These are phyloP conservation scores for Cladosporium sp. DNA, from an alignment of 2,329 filamentous ascomycete genomes.

Conservation along the genomic window DNA sequence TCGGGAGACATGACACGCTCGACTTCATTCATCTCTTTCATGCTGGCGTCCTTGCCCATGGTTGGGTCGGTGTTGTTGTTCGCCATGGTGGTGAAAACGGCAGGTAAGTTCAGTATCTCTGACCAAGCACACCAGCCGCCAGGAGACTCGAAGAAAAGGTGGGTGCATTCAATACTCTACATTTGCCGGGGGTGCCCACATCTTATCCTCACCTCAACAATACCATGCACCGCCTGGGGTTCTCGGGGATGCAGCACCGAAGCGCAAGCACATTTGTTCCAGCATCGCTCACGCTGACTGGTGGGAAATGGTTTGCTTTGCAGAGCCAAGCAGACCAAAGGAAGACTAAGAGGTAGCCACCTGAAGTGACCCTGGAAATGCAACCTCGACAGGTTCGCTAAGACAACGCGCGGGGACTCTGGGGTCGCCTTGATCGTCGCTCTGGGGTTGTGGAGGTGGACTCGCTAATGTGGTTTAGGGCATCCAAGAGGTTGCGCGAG, in stretches of 20 bases:
- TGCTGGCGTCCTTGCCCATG: conserved; percentile 13
- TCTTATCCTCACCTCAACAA: conserved; percentile 1
- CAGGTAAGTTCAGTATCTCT: not conserved
- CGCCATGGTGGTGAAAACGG: not conserved
- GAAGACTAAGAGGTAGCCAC: conserved; percentile 8
- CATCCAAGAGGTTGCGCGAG: not conserved
- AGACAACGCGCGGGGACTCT: conserved; percentile 3
- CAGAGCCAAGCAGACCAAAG: conserved; percentile 11
- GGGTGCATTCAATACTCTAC: not conserved
- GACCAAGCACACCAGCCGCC: not conserved
- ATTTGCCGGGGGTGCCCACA: conserved; percentile 1
- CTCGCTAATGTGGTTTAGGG: not conserved
- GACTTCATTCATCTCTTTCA: conserved; percentile 33
- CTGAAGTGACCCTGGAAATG: not conserved
- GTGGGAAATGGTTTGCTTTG: conserved; percentile 4
- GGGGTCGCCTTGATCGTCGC: not conserved
- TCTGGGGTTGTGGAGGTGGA: not conserved
- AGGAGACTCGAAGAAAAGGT: not conserved
- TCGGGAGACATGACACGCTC: conserved; percentile 46
- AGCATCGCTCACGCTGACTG: not conserved
- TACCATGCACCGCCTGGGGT: not conserved
- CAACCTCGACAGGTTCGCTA: conserved; percentile 1
- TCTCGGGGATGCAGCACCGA: conserved; percentile 3
- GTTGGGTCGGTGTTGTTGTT: not conserved
- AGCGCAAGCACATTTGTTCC: not conserved